A percentile compares a stretch with the other conserved stretches of the same genome.
phyloP scores from a whole-genome alignment of 345 rosid genomes.

The Brassica incana region DNA sequence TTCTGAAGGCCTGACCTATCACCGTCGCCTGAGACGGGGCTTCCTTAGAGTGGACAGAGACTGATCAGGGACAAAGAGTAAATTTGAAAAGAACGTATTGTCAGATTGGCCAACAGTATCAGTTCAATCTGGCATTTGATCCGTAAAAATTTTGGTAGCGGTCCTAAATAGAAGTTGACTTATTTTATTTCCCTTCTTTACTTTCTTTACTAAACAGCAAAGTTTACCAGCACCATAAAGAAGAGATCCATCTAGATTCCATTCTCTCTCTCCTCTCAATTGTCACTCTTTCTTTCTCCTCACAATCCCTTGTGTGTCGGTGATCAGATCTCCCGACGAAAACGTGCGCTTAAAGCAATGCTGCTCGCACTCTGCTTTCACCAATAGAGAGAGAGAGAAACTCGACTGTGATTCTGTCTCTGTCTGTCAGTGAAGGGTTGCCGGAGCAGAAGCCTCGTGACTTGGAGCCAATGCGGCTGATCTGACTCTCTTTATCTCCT shows the following conservation, averaged over 20 bases:
- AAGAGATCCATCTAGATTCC: slow-evolving; percentile 37
- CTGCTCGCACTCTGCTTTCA: slow-evolving; percentile 38
- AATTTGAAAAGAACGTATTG: too few relatives aligned
- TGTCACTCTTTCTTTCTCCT: slow-evolving; percentile 23
- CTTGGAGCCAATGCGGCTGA: slow-evolving; percentile 83
- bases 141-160: too few relatives aligned
- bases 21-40: too few relatives aligned
- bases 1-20: too few relatives aligned
- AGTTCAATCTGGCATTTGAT: too few relatives aligned
- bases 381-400: slow-evolving; percentile 34
- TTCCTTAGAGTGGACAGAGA: too few relatives aligned
- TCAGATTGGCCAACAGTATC: too few relatives aligned
- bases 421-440: slow-evolving; percentile 37
- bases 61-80: too few relatives aligned
- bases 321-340: slow-evolving; percentile 53
- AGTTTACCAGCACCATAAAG: slow-evolving; percentile 14
- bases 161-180: too few relatives aligned
- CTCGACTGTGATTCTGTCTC: slow-evolving; percentile 37
- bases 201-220: background rate
- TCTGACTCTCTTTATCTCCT: slow-evolving; percentile 1
- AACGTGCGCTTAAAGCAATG: slow-evolving; percentile 34
- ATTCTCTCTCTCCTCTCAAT: slow-evolving; percentile 29
- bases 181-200: too few relatives aligned
- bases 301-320: slow-evolving; percentile 45
- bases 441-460: slow-evolving; percentile 55